Evolutionary conservation across 2,329 filamentous ascomycete genomes (phyloP), one percentile per base, ranked within the genome.

Genomic region (Sordariomycetes sp.): DNA sequence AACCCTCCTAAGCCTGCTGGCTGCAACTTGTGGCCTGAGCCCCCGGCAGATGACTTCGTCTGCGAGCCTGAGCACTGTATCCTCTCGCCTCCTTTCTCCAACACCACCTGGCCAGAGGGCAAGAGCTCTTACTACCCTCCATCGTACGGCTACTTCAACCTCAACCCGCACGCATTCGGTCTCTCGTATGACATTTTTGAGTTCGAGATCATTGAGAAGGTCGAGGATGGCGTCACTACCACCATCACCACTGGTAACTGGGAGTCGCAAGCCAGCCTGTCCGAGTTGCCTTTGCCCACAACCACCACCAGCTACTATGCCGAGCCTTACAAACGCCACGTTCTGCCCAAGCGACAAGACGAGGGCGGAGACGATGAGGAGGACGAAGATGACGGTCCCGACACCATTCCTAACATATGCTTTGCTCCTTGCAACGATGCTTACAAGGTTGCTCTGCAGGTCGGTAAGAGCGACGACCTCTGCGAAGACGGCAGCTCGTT

Each of bases 111-210:
- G 73, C 44, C 51, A 0, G 43, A 50, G 2, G 61, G 64, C 36
- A 37, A 59, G 28, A 73, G 68, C 0, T 42, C 55, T 12, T 75
- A 70, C 46, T 78, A 68, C 41, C 68, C 68, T 3, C 62, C 68
- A 2, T 42, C 46, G 4, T 41, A 42, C 10, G 72, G 68, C 4
- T 83, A 82, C 49, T 84, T 77, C 56, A 69, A 82, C 38, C 63
- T 84, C n/a, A 62, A 77, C 36, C 60, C 80, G 0, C 51, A 61
- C 2, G 64, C 64, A 0, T 85, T 84, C 38, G 79, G 78, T 5
- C 58, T 84, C 12, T 70, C 64, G 32, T 79, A 73, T 38, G 70
- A 69, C 27, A 76, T 83, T 14, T 83, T 81, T 39, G 61, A 64
- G 15, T 54, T 64, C 17, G 46, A 67, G 5, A 44, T 58, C 2